Base-by-base conservation (phyloP, 768 basidiomycete species). In the Leucocoprinus sp. region DNA sequence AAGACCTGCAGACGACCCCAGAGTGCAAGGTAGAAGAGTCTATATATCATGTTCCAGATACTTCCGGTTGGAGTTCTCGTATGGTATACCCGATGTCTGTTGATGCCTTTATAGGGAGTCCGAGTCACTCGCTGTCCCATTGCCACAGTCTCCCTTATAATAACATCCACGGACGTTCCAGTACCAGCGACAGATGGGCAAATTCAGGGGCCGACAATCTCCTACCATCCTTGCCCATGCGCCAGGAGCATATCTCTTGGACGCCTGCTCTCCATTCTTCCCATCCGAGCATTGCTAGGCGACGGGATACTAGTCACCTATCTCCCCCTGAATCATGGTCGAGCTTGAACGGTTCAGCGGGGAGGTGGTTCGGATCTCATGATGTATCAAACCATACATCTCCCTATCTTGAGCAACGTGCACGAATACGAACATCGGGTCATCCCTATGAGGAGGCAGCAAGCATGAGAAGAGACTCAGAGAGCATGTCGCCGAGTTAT, bases 21-120 rank as follows among this genome's bases (percentile, higher is more conserved):
- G 73, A 73, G 24, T 71, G 70, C 58, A 75, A 75, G 51, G 58
- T 69, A 8, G 75, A 76, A 53, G 74, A 75, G 41, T 56, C 61
- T 22, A 56, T 64, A 4, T 73, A 75, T 52, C 62, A 62, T 23
- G 57, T 71, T 23, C 61, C 69, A 1, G 57, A 66, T 14, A 62
- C 68, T 9, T 63, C 65, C 1, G 57, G 46, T 42, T 42, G 34
- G 46, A 41, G 19, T 36, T 48, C 24, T 42, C 28, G 19, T n/a
- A 42, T 17, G 46, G 37, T 11, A 17, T 5, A 8, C 17, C 28
- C 36, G 40, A 48, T 36, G 22, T 59, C 67, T 14, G 54, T 67
- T 19, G 68, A 70, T 33, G 52, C 60, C 2, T 70, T 68, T 52
- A 50, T 51, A 17, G 60, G 59, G 15, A 64, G 52, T 39, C 57